Base-by-base conservation (phyloP, 2,329 filamentous ascomycete genomes). In the Tolypocladium ovalisporum region DNA sequence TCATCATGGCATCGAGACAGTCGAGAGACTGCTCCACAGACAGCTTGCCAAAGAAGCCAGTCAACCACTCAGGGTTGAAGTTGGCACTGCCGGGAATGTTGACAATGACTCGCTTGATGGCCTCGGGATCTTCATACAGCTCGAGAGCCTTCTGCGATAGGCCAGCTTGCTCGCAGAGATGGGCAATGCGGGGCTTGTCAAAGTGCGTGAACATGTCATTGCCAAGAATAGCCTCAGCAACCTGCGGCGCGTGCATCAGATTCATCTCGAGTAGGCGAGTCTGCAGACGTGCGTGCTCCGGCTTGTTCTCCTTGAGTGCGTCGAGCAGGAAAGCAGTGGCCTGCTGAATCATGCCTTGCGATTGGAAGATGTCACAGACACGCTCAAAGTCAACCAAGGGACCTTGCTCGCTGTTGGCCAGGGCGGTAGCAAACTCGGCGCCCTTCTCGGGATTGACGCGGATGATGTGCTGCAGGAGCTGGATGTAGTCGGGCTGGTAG, bases 171-270 rank as follows among this genome's bases (percentile, higher is more conserved):
- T 99, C 94, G 71, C 94, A 99, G 56, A 99, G 82, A 63, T 87
- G 83, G 29, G 93, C 90, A 72, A 99, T 89, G 62, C 91, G 88
- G 52, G 85, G 76, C 77, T 90, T 95, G 75, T 99, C 94, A 68
- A 96, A 99, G 75, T 99, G 85, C 0, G 91, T 91, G 75, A 99
- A 97, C 88, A 99, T 97, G 67, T 97, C 90, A 67, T 99, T 99
- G 63, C 93, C 90, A 44, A 99, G 83, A 64, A 99, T 99, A 37
- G 94, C 94, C 72, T 99, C 95, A 4, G 95, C 94, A 56, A 99
- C 95, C 73, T 97, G 94, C 54, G 94, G 94, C 1, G 94, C 95
- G 65, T 96, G 95, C 74, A 96, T 81, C 61, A 99, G 76, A 73
- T 99, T 99, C 92, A 99, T 97, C 79, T 99, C 95, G 57, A 99